A percentile compares a stretch with the other conserved stretches of the same genome.
Conservation (phyloP, 768 basidiomycete genomes). For the Mycena vitilis region DNA sequence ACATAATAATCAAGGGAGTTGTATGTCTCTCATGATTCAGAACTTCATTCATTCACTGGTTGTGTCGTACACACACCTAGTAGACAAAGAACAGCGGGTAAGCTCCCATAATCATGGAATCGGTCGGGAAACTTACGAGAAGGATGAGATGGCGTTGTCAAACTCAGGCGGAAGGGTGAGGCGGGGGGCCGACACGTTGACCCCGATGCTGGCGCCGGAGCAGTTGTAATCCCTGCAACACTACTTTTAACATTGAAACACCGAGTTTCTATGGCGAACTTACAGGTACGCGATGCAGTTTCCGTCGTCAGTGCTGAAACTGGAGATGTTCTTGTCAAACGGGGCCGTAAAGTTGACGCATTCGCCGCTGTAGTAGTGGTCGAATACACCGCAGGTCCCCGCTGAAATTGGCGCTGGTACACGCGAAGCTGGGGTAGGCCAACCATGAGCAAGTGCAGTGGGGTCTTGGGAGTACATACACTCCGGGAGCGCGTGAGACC, state of each 20-base stretch:
- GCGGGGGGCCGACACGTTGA: not conserved
- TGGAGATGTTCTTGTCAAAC: slow-evolving; percentile 2
- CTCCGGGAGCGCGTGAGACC: too few species aligned
- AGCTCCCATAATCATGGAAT: too few species aligned
- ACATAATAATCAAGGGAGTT: too few species aligned
- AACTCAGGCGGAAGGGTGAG: slow-evolving; percentile 3
- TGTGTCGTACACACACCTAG: too few species aligned
- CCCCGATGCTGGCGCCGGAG: slow-evolving; percentile 1
- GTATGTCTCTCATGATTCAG: too few species aligned
- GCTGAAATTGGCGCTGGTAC: slow-evolving; percentile 8
- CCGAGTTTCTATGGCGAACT: not conserved
- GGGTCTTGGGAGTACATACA: too few species aligned
- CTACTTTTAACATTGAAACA: too few species aligned
- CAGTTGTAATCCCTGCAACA: slow-evolving; percentile 12
- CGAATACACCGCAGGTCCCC: not conserved
- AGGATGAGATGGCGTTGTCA: slow-evolving; percentile 19
- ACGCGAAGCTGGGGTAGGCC: slow-evolving; percentile 12
- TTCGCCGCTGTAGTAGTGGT: slow-evolving; percentile 17
- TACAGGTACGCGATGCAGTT: slow-evolving; percentile 3
- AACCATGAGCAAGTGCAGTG: too few species aligned
- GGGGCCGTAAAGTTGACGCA: slow-evolving; percentile 20
- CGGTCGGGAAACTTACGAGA: slow-evolving; percentile 18
- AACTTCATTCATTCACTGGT: too few species aligned
- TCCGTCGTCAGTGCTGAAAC: slow-evolving; percentile 10
- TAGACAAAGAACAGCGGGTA: too few species aligned